Evolutionary conservation across 176 grass and related monocot genomes (phyloP).

Genomic region (Rhynchospora breviuscula): DNA sequence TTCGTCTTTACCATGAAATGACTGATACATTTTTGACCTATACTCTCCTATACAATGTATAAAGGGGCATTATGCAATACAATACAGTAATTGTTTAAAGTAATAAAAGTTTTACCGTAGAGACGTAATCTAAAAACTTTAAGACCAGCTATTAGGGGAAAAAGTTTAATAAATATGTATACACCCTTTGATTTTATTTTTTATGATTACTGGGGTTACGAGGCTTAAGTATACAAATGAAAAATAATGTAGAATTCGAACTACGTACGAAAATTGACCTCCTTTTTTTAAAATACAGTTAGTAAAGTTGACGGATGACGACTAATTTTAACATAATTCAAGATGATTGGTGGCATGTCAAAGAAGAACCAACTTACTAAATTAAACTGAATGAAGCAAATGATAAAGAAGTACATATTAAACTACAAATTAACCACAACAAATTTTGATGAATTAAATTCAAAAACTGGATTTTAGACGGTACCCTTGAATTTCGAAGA

Average conservation of each 20-base stretch:
- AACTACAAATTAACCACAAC: neutral
- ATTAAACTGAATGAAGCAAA: neutral
- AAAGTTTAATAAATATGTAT: neutral
- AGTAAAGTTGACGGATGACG: neutral
- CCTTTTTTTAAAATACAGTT: too few relatives aligned
- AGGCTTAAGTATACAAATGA: neutral
- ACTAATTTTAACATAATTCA: neutral
- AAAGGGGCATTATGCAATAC: neutral
- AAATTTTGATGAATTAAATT: neutral
- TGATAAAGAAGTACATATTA: neutral
- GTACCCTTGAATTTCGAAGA: conserved; percentile 43
- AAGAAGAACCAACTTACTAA: conserved; percentile 17
- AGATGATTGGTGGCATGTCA: neutral
- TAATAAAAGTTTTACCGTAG: neutral
- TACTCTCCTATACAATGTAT: neutral
- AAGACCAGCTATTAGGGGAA: neutral
- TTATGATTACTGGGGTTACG: neutral
- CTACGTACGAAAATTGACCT: neutral
- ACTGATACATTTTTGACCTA: neutral
- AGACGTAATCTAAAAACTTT: too few relatives aligned
- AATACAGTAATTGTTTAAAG: neutral
- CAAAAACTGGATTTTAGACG: neutral
- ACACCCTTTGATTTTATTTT: neutral
- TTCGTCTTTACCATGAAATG: neutral
- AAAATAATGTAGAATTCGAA: neutral